phyloP scores from a whole-genome alignment of 2,329 filamentous ascomycete species.

The Zalaria sp. region DNA sequence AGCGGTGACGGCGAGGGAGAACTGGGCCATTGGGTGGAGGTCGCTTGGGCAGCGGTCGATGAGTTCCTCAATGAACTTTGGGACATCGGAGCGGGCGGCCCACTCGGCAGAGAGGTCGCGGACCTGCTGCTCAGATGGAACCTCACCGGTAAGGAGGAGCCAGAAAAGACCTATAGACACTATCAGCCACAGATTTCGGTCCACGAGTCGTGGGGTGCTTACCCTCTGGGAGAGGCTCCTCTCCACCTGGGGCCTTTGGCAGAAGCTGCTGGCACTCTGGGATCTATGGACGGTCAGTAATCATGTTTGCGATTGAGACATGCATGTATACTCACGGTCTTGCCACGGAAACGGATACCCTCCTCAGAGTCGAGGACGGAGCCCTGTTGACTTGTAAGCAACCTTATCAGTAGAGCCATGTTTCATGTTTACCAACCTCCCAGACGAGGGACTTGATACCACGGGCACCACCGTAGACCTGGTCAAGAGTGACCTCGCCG shows the following conservation, averaged over 20 bases:
- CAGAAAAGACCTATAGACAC: slow-evolving; percentile 72
- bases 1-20: slow-evolving; percentile 92
- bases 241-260: slow-evolving; percentile 89
- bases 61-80: slow-evolving; percentile 97
- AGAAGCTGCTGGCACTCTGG: slow-evolving; percentile 97
- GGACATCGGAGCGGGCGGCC: slow-evolving; percentile 92
- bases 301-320: background rate
- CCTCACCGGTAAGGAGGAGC: slow-evolving; percentile 96
- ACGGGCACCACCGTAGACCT: slow-evolving; percentile 98
- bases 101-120: slow-evolving; percentile 96
- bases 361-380: slow-evolving; percentile 97
- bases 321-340: slow-evolving; percentile 48
- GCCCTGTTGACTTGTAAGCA: slow-evolving; percentile 31
- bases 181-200: slow-evolving; percentile 7
- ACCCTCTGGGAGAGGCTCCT: slow-evolving; percentile 95
- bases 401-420: background rate
- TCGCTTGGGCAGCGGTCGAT: slow-evolving; percentile 99
- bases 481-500: slow-evolving; percentile 96
- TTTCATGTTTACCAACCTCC: slow-evolving; percentile 50
- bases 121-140: slow-evolving; percentile 95
- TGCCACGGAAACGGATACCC: slow-evolving; percentile 98
- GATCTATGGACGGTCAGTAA: slow-evolving; percentile 39
- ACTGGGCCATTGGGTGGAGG: slow-evolving; percentile 99
- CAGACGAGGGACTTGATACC: slow-evolving; percentile 98
- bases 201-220: slow-evolving; percentile 10